Percentiles rank a stretch among this genome's conserved stretches.
Evolutionary conservation across 495 filamentous ascomycete species (phyloP).

Genomic region (Neurospora terricola): DNA sequence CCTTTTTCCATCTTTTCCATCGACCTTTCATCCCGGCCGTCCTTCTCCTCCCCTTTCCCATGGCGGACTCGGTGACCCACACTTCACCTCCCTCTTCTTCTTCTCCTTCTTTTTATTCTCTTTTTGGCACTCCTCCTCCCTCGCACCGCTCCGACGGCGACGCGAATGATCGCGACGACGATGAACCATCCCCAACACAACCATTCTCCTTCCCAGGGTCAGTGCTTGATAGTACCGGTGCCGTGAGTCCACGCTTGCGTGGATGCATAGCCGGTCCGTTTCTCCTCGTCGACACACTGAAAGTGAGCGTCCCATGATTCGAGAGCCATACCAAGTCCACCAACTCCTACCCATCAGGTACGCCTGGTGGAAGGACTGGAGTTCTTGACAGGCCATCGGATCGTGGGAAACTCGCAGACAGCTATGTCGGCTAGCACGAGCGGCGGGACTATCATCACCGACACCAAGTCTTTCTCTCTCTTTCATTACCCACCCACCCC

Average conservation of each 20-base stretch:
- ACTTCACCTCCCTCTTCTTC: neutral
- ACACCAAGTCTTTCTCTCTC: neutral
- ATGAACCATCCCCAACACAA: neutral
- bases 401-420: slow-evolving; percentile 1
- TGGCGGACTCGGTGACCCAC: neutral
- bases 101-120: neutral
- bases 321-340: neutral
- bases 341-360: neutral
- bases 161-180: neutral
- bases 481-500: neutral
- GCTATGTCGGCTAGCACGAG: neutral
- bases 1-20: neutral
- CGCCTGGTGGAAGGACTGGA: neutral
- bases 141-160: neutral
- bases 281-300: slow-evolving; percentile 1
- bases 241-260: slow-evolving; percentile 3
- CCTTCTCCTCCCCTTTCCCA: neutral
- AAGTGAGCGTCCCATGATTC: neutral
- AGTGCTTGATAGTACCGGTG: slow-evolving; percentile 7
- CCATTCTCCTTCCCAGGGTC: slow-evolving; percentile 1
- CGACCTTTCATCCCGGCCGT: neutral
- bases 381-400: neutral
- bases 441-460: slow-evolving; percentile 7
- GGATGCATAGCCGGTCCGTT: slow-evolving; percentile 5
- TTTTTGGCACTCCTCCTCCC: neutral